These are phyloP conservation scores for Periconia digitata DNA, from an alignment of 2,329 filamentous ascomycete genomes.

Conservation along the genomic window DNA sequence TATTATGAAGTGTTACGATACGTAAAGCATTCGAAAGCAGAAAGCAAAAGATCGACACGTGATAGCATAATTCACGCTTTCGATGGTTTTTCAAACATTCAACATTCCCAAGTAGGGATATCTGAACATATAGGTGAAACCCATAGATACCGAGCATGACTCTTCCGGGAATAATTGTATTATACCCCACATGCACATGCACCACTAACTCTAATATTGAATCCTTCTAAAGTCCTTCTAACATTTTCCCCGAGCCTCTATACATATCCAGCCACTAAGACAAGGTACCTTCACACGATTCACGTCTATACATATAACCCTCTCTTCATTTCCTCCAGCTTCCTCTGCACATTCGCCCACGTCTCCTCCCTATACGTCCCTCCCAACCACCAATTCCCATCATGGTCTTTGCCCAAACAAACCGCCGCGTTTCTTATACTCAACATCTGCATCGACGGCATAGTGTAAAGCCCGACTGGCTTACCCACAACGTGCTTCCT, in stretches of 20 bases:
- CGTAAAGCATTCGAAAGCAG: too few species aligned
- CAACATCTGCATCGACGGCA: conserved; percentile 1
- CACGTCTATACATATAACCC: background rate
- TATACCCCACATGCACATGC: too few species aligned
- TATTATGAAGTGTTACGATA: too few species aligned
- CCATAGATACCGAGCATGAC: too few species aligned
- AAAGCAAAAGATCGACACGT: too few species aligned
- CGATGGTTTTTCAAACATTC: too few species aligned
- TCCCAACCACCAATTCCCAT: conserved; percentile 22
- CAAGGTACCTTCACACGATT: too few species aligned
- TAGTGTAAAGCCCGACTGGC: conserved; percentile 5
- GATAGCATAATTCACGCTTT: too few species aligned
- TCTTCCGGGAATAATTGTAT: too few species aligned
- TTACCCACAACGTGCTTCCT: background rate
- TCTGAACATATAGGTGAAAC: too few species aligned
- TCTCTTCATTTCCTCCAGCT: conserved; percentile 7
- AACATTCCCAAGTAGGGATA: too few species aligned
- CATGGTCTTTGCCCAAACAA: conserved; percentile 17
- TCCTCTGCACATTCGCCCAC: conserved; percentile 12
- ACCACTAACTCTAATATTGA: too few species aligned
- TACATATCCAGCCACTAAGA: background rate
- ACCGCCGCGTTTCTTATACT: conserved; percentile 10
- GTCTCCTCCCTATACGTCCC: conserved; percentile 3
- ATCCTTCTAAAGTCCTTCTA: background rate
- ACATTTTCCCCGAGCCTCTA: background rate